These are phyloP conservation scores for Tylopilus rubrobrunneus DNA, from an alignment of 768 basidiomycete genomes.

Conservation along the genomic window DNA sequence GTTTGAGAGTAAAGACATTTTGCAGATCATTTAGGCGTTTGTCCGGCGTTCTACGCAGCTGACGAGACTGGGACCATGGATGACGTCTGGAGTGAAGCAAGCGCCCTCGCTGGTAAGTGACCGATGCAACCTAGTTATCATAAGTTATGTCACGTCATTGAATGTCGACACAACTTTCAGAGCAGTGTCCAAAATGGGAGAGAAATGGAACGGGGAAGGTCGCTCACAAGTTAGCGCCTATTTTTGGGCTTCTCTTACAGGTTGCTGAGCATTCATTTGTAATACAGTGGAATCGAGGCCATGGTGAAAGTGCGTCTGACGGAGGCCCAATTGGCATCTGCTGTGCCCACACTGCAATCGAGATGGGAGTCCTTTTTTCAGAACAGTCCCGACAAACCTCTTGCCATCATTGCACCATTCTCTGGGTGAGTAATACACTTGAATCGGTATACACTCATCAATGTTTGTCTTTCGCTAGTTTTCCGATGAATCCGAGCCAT, in stretches of 20 bases:
- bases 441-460: neutral
- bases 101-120: conserved; percentile 35
- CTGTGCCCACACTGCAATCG: neutral
- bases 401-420: conserved; percentile 39
- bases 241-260: conserved; percentile 1
- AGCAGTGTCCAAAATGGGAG: conserved; percentile 28
- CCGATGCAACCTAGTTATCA: no score
- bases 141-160: neutral
- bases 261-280: neutral
- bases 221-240: conserved; percentile 18
- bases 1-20: no score
- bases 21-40: conserved; percentile 26
- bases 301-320: conserved; percentile 55
- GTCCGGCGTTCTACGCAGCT: conserved; percentile 34
- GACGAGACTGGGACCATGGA: conserved; percentile 49
- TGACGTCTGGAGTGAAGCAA: conserved; percentile 37
- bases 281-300: conserved; percentile 31
- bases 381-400: conserved; percentile 51
- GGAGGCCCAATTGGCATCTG: conserved; percentile 37
- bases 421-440: conserved; percentile 34
- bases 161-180: neutral
- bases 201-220: conserved; percentile 44
- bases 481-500: conserved; percentile 2
- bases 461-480: conserved; percentile 17
- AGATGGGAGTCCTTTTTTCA: conserved; percentile 53